Conservation (phyloP, 1,139 yeast genomes). For the Pichia sp. region DNA sequence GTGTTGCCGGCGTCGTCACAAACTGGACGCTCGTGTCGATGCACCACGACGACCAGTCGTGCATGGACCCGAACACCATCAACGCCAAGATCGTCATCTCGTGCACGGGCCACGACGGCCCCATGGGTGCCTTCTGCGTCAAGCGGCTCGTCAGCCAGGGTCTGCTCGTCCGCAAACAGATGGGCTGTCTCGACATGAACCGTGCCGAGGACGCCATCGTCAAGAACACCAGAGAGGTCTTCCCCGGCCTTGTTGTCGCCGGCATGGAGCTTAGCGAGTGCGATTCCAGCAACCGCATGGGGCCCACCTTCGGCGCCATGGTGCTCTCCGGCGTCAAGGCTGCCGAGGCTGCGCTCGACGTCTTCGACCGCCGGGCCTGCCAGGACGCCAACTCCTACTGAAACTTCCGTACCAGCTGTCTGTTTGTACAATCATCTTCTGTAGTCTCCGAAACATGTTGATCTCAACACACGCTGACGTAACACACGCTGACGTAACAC, state of each 20-base stretch:
- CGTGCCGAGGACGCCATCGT: conserved; percentile 75
- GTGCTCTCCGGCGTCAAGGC: conserved; percentile 44
- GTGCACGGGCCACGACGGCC: conserved; percentile 81
- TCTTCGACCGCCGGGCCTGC: conserved; percentile 46
- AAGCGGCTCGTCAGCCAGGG: conserved; percentile 47
- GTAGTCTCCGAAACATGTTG: too few species aligned
- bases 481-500: too few species aligned
- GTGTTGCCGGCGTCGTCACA: conserved; percentile 77
- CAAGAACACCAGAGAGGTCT: conserved; percentile 61
- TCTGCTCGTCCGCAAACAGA: conserved; percentile 52
- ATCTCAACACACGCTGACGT: too few species aligned
- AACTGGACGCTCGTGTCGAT: conserved; percentile 78
- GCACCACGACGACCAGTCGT: conserved; percentile 73
- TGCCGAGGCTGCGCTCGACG: conserved; percentile 36
- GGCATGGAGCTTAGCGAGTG: conserved; percentile 82
- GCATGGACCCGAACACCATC: conserved; percentile 84
- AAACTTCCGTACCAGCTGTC: too few species aligned
- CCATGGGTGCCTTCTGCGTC: conserved; percentile 79
- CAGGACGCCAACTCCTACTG: conserved; percentile 30
- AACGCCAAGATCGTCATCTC: conserved; percentile 68
- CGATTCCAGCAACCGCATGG: conserved; percentile 78
- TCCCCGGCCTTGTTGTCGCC: conserved; percentile 69
- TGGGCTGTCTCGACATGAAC: conserved; percentile 81
- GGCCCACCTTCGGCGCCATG: conserved; percentile 84
- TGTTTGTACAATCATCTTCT: too few species aligned